These are phyloP conservation scores for Candida yuanshanica DNA, from an alignment of 805 yeast genomes.

Conservation along the genomic window DNA sequence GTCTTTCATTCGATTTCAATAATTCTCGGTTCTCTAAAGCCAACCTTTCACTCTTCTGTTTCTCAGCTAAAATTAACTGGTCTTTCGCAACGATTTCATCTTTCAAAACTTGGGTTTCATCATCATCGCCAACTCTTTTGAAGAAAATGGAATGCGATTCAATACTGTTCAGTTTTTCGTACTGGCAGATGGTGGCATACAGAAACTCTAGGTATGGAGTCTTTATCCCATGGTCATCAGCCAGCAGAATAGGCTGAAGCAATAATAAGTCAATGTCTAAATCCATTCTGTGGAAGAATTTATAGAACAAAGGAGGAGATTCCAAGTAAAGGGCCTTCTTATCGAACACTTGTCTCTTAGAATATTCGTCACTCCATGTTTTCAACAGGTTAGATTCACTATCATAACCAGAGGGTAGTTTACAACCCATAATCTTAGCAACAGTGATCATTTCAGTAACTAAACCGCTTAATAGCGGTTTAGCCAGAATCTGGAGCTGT, in stretches of 20 bases:
- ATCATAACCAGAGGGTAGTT: conserved; percentile 63
- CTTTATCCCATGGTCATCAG: conserved; percentile 81
- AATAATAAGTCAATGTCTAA: conserved; percentile 70
- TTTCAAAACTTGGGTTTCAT: conserved; percentile 4
- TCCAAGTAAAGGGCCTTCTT: conserved; percentile 28
- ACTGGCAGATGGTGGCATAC: conserved; percentile 72
- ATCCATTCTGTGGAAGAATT: conserved; percentile 51
- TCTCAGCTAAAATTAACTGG: neutral
- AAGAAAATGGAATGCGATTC: conserved; percentile 14
- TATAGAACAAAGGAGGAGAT: conserved; percentile 60
- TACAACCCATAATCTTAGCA: conserved; percentile 72
- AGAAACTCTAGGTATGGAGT: conserved; percentile 89
- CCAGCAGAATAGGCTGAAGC: conserved; percentile 80
- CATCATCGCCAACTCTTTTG: conserved; percentile 18
- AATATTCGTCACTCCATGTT: conserved; percentile 44
- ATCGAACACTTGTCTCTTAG: conserved; percentile 18
- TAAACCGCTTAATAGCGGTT: conserved; percentile 78
- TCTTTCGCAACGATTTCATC: conserved; percentile 1
- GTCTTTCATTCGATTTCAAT: conserved; percentile 1
- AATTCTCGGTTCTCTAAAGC: conserved; percentile 5
- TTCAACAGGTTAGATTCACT: conserved; percentile 54
- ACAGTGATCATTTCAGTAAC: conserved; percentile 69
- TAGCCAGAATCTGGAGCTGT: conserved; percentile 66
- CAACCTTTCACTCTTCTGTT: conserved; percentile 1
- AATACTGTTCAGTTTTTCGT: conserved; percentile 24